These are phyloP conservation scores for Collybia sordida DNA, from an alignment of 768 basidiomycete species.

Conservation along the genomic window DNA sequence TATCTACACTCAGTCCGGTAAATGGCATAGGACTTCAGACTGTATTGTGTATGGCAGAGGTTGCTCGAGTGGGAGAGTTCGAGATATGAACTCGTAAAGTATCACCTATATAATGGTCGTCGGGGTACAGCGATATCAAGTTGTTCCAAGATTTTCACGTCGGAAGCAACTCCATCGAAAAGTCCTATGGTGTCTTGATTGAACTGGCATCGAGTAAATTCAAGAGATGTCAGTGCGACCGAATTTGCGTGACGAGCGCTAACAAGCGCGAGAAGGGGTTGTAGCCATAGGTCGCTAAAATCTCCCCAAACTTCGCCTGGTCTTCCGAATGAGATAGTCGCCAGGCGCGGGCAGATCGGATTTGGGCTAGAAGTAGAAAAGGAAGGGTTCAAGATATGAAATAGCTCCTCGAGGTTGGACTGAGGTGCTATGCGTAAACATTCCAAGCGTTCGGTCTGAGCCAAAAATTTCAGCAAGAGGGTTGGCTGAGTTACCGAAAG, in stretches of 20 bases:
- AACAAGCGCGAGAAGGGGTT: slow-evolving; percentile 15
- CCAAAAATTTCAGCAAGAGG: neutral
- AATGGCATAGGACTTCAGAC: too few species aligned
- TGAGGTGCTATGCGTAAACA: slow-evolving; percentile 1
- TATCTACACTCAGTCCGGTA: too few species aligned
- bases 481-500: slow-evolving; percentile 21
- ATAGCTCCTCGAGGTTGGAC: slow-evolving; percentile 20
- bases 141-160: too few species aligned
- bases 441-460: slow-evolving; percentile 1
- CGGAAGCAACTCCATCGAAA: too few species aligned
- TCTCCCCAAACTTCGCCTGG: slow-evolving; percentile 32
- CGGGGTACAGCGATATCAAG: too few species aligned
- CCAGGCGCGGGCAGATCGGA: slow-evolving; percentile 23
- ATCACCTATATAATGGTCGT: too few species aligned
- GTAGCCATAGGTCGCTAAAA: slow-evolving; percentile 29
- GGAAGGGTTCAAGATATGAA: slow-evolving; percentile 16
- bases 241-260: slow-evolving; percentile 12
- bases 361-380: neutral
- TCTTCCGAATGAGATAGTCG: slow-evolving; percentile 28
- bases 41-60: too few species aligned
- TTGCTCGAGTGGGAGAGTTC: too few species aligned
- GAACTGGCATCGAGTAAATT: slow-evolving; percentile 24
- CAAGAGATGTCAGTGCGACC: slow-evolving; percentile 17
- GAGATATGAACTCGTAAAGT: too few species aligned
- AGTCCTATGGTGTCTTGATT: too few species aligned